A percentile compares a stretch with the other conserved stretches of the same genome.
phyloP scores from a whole-genome alignment of 805 yeast species.

The Suhomyces xylopsoci region DNA sequence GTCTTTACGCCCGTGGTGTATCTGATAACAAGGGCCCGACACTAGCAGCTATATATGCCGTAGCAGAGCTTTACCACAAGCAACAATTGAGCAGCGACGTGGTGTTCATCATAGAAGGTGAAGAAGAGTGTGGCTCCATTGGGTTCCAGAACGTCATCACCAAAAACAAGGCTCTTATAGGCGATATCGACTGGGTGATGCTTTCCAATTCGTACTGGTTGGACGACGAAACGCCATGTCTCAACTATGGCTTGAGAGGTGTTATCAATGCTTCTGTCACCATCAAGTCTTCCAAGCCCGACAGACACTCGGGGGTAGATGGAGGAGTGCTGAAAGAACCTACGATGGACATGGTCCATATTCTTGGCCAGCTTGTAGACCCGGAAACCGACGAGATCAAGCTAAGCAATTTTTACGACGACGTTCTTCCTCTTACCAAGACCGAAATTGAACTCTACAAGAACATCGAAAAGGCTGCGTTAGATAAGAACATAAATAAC shows the following conservation, averaged over 20 bases:
- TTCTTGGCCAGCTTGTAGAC: conserved; percentile 64
- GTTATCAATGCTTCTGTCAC: conserved; percentile 77
- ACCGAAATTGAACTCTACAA: conserved; percentile 62
- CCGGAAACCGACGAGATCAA: conserved; percentile 40
- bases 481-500: conserved; percentile 31
- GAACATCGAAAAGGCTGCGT: conserved; percentile 47
- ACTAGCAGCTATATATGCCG: conserved; percentile 82
- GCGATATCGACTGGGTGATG: conserved; percentile 81
- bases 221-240: conserved; percentile 82
- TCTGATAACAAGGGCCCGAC: conserved; percentile 95
- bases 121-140: conserved; percentile 89
- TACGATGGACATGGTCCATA: conserved; percentile 73
- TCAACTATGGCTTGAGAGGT: conserved; percentile 93
- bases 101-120: conserved; percentile 86
- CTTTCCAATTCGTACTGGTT: conserved; percentile 93
- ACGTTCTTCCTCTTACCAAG: conserved; percentile 55
- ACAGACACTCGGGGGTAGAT: conserved; percentile 93
- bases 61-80: conserved; percentile 60
- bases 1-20: conserved; percentile 86
- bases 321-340: conserved; percentile 93
- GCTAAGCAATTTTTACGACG: conserved; percentile 69
- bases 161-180: conserved; percentile 51
- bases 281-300: conserved; percentile 71
- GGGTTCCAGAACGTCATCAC: conserved; percentile 75
- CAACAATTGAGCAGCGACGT: conserved; percentile 64